Evolutionary conservation across 1,284 basidiomycete species (phyloP).

Genomic region (Porodaedalea pini): DNA sequence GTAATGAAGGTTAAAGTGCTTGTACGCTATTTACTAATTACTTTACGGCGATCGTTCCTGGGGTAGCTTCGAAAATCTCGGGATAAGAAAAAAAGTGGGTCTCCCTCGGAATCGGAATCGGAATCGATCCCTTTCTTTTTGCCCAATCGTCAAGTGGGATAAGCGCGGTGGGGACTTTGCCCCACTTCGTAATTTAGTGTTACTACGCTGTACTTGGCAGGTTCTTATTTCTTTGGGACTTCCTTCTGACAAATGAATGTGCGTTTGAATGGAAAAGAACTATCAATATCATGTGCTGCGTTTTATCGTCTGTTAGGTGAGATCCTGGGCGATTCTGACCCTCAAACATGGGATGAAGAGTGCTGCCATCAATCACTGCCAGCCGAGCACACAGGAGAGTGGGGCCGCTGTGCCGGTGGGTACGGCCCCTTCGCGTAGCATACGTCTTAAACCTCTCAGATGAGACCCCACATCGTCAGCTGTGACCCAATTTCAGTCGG

Average conservation of each 20-base stretch:
- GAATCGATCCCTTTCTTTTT: neutral
- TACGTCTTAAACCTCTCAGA: neutral
- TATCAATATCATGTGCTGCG: conserved; percentile 1
- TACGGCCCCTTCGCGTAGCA: too few relatives aligned
- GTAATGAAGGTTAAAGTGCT: neutral
- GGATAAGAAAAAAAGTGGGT: neutral
- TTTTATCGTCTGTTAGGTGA: neutral
- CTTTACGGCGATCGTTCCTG: too few relatives aligned
- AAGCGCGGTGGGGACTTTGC: neutral
- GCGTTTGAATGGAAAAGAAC: neutral
- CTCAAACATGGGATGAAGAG: conserved; percentile 1
- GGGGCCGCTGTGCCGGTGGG: neutral
- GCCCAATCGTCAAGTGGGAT: neutral
- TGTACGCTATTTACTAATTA: too few relatives aligned
- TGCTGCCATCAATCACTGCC: neutral
- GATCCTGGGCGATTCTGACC: neutral
- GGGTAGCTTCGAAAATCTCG: too few relatives aligned
- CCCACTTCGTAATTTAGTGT: neutral
- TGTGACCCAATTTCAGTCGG: too few relatives aligned
- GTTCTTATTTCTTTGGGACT: neutral
- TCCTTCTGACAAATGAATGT: neutral
- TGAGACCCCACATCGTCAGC: neutral
- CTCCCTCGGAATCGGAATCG: too few relatives aligned
- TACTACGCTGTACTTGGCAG: neutral
- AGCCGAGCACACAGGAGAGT: neutral